Evolutionary conservation across 441 rosid genomes (phyloP), one percentile per base, ranked within the genome.

Genomic region (Manihot esculenta): DNA sequence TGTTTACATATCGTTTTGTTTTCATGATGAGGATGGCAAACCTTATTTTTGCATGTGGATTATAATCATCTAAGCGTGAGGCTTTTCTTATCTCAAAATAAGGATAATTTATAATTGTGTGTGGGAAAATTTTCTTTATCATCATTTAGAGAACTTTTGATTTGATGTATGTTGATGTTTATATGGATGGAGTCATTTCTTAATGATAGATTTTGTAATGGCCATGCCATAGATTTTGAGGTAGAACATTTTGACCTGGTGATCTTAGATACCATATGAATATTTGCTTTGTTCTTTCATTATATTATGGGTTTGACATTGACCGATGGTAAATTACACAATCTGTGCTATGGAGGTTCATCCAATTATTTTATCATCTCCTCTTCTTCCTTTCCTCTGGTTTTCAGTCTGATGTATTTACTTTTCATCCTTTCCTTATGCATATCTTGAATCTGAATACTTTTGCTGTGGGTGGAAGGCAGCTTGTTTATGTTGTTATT

Each of bases 261-360:
- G 53, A 45, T 11, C 13, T 8, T 18, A 23, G 67, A 30, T 13
- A 14, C 13, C 5, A 2, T 15, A n/a, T 21, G 33, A 24, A 62
- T 8, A 7, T 27, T 42, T 38, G 30, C 24, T n/a, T 41, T 12
- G 10, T 9, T 54, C 48, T n/a, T 12, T 50, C n/a, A n/a, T n/a
- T n/a, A n/a, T n/a, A n/a, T n/a, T 61, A 58, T 24, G 49, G 33
- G 18, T 62, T 41, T 72, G 61, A 58, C 68, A 35, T 50, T 1
- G 7, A 38, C 61, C 57, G 48, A 49, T 24, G 61, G 13, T 53
- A 11, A 12, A 30, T 35, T 10, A 21, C 15, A 49, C 50, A 21
- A 53, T 33, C 38, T 59, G 35, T 9, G 8, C 10, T 11, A 45
- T 26, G 45, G 56, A 60, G 65, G n/a, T n/a, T n/a, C n/a, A n/a